phyloP scores from a whole-genome alignment of 495 filamentous ascomycete genomes.

The Alectoria sarmentosa region DNA sequence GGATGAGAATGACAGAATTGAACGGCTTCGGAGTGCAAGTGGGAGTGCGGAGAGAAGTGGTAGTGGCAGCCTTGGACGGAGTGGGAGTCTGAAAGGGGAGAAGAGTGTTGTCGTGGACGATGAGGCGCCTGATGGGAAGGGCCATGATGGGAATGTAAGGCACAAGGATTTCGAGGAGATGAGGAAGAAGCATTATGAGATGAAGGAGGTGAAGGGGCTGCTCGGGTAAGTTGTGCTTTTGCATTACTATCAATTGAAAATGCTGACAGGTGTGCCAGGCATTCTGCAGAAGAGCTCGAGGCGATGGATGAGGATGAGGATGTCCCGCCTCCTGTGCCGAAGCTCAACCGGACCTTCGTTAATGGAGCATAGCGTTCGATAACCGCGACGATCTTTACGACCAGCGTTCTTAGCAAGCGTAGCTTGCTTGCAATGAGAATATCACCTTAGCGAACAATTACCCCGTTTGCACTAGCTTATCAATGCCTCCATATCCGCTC shows the following conservation, averaged over 20 bases:
- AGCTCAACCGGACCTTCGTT: conserved; percentile 13
- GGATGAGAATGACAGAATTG: conserved; percentile 26
- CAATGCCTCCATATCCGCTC: not conserved
- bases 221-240: conserved; percentile 56
- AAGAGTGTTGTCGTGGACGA: conserved; percentile 70
- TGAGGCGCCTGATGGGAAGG: conserved; percentile 53
- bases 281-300: conserved; percentile 37
- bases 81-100: conserved; percentile 46
- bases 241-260: too few species aligned
- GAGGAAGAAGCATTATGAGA: conserved; percentile 96
- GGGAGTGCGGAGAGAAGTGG: conserved; percentile 41
- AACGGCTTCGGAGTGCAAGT: conserved; percentile 24
- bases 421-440: not conserved
- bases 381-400: not conserved
- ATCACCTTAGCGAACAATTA: not conserved
- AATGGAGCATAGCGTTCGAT: conserved; percentile 13
- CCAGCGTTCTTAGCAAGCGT: not conserved
- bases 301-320: conserved; percentile 48
- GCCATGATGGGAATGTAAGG: conserved; percentile 76
- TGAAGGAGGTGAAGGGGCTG: conserved; percentile 87
- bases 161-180: conserved; percentile 84
- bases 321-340: conserved; percentile 25
- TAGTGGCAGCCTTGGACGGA: conserved; percentile 24
- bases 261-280: conserved; percentile 11
- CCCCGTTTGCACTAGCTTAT: not conserved